Evolutionary conservation across 768 basidiomycete species (phyloP).

Genomic region (Lyophyllum semitale): DNA sequence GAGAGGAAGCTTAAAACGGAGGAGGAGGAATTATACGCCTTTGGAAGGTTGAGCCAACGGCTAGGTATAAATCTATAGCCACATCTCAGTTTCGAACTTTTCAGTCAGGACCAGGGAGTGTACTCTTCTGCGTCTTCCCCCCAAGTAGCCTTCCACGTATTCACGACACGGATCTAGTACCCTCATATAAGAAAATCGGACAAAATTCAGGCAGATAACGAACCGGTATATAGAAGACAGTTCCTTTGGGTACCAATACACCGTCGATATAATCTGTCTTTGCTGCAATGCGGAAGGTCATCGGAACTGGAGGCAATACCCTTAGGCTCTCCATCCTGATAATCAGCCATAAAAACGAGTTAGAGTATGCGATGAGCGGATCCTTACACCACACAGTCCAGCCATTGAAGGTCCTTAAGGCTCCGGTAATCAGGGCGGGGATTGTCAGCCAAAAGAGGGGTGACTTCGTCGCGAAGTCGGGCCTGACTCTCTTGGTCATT

Average conservation of each 20-base stretch:
- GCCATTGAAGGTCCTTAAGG: constrained; percentile 38
- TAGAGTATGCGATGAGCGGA: neutral
- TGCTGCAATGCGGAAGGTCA: constrained; percentile 36
- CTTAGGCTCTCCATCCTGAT: constrained; percentile 45
- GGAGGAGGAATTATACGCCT: constrained; percentile 32
- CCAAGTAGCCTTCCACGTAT: constrained; percentile 52
- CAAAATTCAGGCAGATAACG: constrained; percentile 3
- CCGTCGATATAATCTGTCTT: constrained; percentile 46
- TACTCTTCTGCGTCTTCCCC: constrained; percentile 53
- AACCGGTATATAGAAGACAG: constrained; percentile 43
- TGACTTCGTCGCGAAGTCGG: constrained; percentile 55
- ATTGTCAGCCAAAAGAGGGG: constrained; percentile 34
- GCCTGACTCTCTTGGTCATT: constrained; percentile 50
- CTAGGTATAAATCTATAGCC: constrained; percentile 42
- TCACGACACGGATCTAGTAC: constrained; percentile 47
- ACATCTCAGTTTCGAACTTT: neutral
- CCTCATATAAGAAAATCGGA: neutral
- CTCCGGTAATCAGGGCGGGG: constrained; percentile 40
- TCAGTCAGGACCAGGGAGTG: constrained; percentile 8
- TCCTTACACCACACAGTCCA: constrained; percentile 42
- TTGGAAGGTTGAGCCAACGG: constrained; percentile 45
- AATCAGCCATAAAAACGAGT: neutral
- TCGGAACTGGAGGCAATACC: constrained; percentile 43
- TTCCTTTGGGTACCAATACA: constrained; percentile 46
- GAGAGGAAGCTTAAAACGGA: constrained; percentile 42